phyloP scores from a whole-genome alignment of 306 rosid genomes.

The Oemleria cerasiformis region DNA sequence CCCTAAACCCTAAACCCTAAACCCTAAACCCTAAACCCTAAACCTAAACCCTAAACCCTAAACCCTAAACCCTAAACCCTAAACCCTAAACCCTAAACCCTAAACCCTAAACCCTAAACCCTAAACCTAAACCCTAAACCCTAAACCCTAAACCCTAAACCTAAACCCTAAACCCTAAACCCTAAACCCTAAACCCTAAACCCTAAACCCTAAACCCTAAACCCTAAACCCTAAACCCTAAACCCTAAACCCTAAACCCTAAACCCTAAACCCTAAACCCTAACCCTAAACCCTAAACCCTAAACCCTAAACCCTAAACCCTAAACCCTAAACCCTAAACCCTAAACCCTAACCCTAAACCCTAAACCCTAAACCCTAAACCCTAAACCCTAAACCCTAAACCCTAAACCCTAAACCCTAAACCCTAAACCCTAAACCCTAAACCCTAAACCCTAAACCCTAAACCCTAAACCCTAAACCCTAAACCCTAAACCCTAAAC shows the following conservation, averaged over 20 bases:
- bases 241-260: constrained; percentile 25
- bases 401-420: no score
- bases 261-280: constrained; percentile 27
- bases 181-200: background rate
- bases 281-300: constrained; percentile 20
- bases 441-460: no score
- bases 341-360: no score
- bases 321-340: constrained; percentile 6
- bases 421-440: no score
- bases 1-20: constrained; percentile 10
- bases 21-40: constrained; percentile 17
- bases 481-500: no score
- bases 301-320: constrained; percentile 1
- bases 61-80: constrained; percentile 27
- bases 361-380: no score
- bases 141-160: constrained; percentile 11
- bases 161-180: constrained; percentile 6
- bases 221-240: constrained; percentile 28
- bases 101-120: constrained; percentile 9
- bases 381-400: no score
- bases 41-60: constrained; percentile 15
- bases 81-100: constrained; percentile 27
- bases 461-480: no score
- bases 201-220: constrained; percentile 20
- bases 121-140: constrained; percentile 14